Percentiles rank a stretch among this genome's conserved stretches.
phyloP scores from a whole-genome alignment of 345 rosid species.

The Ailanthus altissimus region DNA sequence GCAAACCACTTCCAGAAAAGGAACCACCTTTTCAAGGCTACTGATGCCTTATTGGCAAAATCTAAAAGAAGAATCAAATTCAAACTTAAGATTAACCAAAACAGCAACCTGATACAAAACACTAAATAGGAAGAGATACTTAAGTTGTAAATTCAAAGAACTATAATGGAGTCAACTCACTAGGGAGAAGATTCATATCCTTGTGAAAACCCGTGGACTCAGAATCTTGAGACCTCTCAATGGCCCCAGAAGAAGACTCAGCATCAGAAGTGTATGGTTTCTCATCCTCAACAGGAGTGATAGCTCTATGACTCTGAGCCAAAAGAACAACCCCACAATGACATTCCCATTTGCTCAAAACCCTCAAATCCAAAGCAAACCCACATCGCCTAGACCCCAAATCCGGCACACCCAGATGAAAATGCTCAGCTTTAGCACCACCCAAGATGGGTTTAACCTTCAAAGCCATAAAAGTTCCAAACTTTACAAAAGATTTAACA shows the following conservation, averaged over 20 bases:
- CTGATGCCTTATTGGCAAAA: conserved; percentile 4
- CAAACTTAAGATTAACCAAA: not conserved
- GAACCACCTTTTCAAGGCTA: not conserved
- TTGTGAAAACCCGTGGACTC: conserved; percentile 48
- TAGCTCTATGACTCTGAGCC: conserved; percentile 47
- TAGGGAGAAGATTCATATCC: conserved; percentile 84
- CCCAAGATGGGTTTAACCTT: conserved; percentile 57
- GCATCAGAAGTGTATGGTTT: conserved; percentile 41
- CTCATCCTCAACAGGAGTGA: conserved; percentile 66
- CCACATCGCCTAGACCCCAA: conserved; percentile 39
- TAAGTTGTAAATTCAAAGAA: not conserved
- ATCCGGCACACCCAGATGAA: conserved; percentile 35
- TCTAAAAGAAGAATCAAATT: not conserved
- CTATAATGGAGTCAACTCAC: conserved; percentile 49
- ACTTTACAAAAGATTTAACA: conserved; percentile 24
- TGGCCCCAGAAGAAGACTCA: conserved; percentile 48
- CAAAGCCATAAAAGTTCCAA: conserved; percentile 50
- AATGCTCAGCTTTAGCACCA: conserved; percentile 41
- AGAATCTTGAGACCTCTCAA: conserved; percentile 36
- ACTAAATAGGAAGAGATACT: not conserved
- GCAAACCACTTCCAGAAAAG: not conserved
- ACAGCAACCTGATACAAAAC: not conserved
- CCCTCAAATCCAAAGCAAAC: conserved; percentile 36
- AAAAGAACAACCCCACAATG: conserved; percentile 33
- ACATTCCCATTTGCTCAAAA: conserved; percentile 47